phyloP scores from a whole-genome alignment of 768 basidiomycete species.

The Pleurotus tuber-regium region DNA sequence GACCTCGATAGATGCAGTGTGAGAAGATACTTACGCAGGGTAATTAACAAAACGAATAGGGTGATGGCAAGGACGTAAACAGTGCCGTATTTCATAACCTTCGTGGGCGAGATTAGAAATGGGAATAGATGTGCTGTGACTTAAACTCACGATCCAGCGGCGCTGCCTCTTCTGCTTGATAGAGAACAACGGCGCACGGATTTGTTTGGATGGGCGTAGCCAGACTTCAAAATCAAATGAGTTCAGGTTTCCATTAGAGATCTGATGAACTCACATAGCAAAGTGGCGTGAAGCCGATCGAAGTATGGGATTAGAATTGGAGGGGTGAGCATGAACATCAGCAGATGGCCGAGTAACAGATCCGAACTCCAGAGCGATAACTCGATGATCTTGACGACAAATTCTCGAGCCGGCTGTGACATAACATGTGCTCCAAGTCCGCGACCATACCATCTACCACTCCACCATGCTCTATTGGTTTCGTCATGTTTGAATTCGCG shows the following conservation, averaged over 20 bases:
- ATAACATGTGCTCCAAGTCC: constrained; percentile 88
- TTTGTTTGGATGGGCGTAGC: constrained; percentile 93
- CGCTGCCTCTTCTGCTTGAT: constrained; percentile 88
- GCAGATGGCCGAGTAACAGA: constrained; percentile 81
- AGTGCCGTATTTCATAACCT: constrained; percentile 84
- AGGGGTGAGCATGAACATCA: constrained; percentile 88
- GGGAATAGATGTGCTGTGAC: neutral
- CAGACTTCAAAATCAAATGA: constrained; percentile 60
- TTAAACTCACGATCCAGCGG: constrained; percentile 74
- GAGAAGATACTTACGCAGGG: constrained; percentile 55
- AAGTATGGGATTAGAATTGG: constrained; percentile 89
- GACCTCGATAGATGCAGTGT: constrained; percentile 12
- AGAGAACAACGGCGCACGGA: constrained; percentile 87
- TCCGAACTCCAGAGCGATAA: constrained; percentile 95
- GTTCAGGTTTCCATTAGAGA: constrained; percentile 1
- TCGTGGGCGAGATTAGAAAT: constrained; percentile 11
- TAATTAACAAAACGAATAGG: constrained; percentile 74
- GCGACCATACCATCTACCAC: constrained; percentile 94
- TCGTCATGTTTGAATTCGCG: constrained; percentile 99
- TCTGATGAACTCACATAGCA: constrained; percentile 67
- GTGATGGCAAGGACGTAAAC: constrained; percentile 69
- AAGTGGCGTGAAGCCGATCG: constrained; percentile 86
- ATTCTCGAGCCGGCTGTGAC: constrained; percentile 98
- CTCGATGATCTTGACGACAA: constrained; percentile 96
- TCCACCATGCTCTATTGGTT: constrained; percentile 99